Evolutionary conservation across 495 filamentous ascomycete species (phyloP).

Genomic region (Extremus antarcticus): DNA sequence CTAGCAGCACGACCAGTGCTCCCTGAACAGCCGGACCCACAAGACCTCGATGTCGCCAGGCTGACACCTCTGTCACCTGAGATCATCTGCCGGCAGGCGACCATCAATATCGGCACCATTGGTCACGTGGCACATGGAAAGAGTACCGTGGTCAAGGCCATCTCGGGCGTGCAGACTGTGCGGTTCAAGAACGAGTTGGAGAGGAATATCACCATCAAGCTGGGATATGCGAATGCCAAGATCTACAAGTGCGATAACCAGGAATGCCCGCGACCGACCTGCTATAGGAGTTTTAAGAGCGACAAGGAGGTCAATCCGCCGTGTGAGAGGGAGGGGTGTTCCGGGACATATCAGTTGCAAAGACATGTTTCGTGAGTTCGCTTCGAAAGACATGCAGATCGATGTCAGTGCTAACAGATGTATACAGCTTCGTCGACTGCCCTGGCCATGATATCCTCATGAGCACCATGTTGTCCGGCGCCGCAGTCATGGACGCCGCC

Average conservation of each 20-base stretch:
- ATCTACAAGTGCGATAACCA: slow-evolving; percentile 96
- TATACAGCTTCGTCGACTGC: slow-evolving; percentile 73
- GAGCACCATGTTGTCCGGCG: slow-evolving; percentile 99
- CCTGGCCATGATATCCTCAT: slow-evolving; percentile 99
- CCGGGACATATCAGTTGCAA: slow-evolving; percentile 69
- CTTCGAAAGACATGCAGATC: background rate
- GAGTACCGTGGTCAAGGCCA: slow-evolving; percentile 96
- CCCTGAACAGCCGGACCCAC: slow-evolving; percentile 68
- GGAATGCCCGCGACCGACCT: slow-evolving; percentile 84
- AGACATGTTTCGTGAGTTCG: slow-evolving; percentile 74
- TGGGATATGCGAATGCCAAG: slow-evolving; percentile 98
- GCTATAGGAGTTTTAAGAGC: slow-evolving; percentile 94
- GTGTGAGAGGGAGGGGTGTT: slow-evolving; percentile 87
- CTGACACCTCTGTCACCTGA: slow-evolving; percentile 84
- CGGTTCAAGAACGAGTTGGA: slow-evolving; percentile 99
- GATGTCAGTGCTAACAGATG: background rate
- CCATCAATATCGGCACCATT: slow-evolving; percentile 98
- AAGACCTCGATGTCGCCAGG: slow-evolving; percentile 63
- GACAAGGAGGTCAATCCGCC: slow-evolving; percentile 94
- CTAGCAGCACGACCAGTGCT: slow-evolving; percentile 58
- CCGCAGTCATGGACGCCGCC: slow-evolving; percentile 98
- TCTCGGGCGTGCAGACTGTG: slow-evolving; percentile 96
- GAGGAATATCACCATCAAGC: slow-evolving; percentile 98
- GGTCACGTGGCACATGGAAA: slow-evolving; percentile 98
- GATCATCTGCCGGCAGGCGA: slow-evolving; percentile 93